Base-by-base conservation (phyloP, 805 yeast species). In the Kluyveromyces lactis region DNA sequence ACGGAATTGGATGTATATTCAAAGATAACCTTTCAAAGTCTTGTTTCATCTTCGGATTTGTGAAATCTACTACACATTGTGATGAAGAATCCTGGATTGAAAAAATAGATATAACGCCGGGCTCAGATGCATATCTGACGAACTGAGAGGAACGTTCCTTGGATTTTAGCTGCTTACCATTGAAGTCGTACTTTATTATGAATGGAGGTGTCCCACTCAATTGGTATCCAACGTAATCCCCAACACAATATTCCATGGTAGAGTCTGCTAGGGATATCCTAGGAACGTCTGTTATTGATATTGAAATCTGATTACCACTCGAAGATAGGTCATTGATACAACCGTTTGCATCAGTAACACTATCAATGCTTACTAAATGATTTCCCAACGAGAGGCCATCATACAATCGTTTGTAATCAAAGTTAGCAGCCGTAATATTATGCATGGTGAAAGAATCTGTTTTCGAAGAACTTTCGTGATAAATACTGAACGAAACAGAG, bases 141-240 rank as follows among this genome's bases (percentile, higher is more conserved):
- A 79, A 75, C 35, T 69, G 71, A 2, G 73, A 57, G 2, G 68
- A 48, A 38, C 55, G 58, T 60, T 73, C 73, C 19, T 69, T 69
- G 0, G 92, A 80, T 43, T 68, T 73, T 47, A 81, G 77, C 26
- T 62, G 59, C 21, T 67, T 63, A 2, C 72, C 81, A 49, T 84
- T 80, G 64, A 90, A 89, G 19, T 71, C 71, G 56, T 92, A 92
- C 37, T 67, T 73, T 4, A 94, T 72, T 1, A 72, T 72, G 56
- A 86, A 86, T 16, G 96, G 96, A 0, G 95, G 75, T 3, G 74
- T 66, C 2, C 97, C 97, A 12, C 74, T 73, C 45, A 90, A 60
- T 45, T 80, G 73, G 55, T 85, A 85, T 1, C 81, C 70, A 18
- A 92, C 75, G 44, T 83, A 81, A 45, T 90, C 97, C 9, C 98